Evolutionary conservation across 2,329 filamentous ascomycete genomes (phyloP).

Genomic region (Zasmidium cellare): DNA sequence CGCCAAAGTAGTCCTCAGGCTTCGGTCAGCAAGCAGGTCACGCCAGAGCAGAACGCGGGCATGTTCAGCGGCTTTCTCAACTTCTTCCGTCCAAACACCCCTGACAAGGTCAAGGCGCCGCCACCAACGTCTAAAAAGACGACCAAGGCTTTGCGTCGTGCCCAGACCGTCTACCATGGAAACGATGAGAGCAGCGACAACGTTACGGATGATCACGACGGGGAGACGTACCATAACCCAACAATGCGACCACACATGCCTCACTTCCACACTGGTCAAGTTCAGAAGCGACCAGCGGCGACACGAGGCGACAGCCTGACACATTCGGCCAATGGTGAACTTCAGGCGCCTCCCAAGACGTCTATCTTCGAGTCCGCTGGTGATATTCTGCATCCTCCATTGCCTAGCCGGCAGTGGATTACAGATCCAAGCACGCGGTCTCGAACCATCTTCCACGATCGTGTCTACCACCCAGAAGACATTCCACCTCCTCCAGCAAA

Average conservation of each 20-base stretch:
- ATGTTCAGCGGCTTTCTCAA: conserved; percentile 62
- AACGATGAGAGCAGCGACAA: conserved; percentile 34
- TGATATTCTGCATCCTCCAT: conserved; percentile 84
- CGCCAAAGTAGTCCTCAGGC: conserved; percentile 37
- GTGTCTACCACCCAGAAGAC: conserved; percentile 89
- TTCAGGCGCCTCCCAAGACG: conserved; percentile 74
- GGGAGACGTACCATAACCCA: conserved; percentile 30
- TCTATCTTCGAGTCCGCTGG: conserved; percentile 94
- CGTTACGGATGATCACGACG: conserved; percentile 14
- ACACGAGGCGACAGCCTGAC: conserved; percentile 54
- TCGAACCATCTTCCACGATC: conserved; percentile 93
- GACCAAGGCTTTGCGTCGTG: conserved; percentile 50
- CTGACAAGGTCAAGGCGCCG: conserved; percentile 62
- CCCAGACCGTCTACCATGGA: conserved; percentile 66
- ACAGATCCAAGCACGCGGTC: conserved; percentile 79
- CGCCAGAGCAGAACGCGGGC: conserved; percentile 30
- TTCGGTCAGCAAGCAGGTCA: conserved; percentile 3
- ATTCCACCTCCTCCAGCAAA: conserved; percentile 75
- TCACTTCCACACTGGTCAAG: conserved; percentile 16
- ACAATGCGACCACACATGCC: conserved; percentile 32
- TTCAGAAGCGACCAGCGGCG: conserved; percentile 43
- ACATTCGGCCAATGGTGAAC: conserved; percentile 37
- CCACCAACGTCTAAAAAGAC: conserved; percentile 34
- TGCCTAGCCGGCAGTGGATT: conserved; percentile 79
- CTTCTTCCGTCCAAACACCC: conserved; percentile 66